Conservation (phyloP, 1,284 basidiomycete species). For the Heliocybe sulcata region DNA sequence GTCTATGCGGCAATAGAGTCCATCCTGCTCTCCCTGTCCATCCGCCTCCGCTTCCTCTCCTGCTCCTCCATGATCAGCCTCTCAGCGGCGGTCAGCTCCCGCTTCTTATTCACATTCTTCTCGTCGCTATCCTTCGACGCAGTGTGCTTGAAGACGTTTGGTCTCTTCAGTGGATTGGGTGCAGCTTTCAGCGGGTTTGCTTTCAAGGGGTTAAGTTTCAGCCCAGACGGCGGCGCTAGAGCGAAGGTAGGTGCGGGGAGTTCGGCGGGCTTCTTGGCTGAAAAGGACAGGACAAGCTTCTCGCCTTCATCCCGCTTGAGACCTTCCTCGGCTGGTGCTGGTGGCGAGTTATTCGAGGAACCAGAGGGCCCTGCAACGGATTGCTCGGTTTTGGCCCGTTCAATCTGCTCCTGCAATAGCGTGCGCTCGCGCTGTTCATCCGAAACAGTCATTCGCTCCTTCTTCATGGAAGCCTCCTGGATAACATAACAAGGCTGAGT, state of each 20-base stretch:
- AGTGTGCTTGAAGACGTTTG: constrained; percentile 70
- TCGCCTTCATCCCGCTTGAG: constrained; percentile 45
- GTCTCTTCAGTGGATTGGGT: constrained; percentile 48
- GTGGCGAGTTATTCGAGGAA: constrained; percentile 13
- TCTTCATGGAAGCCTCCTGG: constrained; percentile 85
- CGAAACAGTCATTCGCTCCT: constrained; percentile 85
- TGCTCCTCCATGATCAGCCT: constrained; percentile 3
- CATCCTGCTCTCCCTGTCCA: neutral
- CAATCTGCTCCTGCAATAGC: constrained; percentile 92
- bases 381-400: constrained; percentile 55
- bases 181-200: constrained; percentile 39
- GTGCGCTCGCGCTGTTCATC: constrained; percentile 93
- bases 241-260: constrained; percentile 20
- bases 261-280: constrained; percentile 39
- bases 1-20: neutral
- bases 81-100: constrained; percentile 2
- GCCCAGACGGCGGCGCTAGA: constrained; percentile 25
- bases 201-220: constrained; percentile 60
- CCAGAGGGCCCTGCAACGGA: neutral
- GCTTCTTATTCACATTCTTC: constrained; percentile 17
- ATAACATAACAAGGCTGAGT: constrained; percentile 7
- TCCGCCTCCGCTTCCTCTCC: constrained; percentile 1
- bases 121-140: constrained; percentile 16
- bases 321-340: constrained; percentile 13
- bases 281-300: constrained; percentile 67